A percentile compares a stretch with the other conserved stretches of the same genome.
Evolutionary conservation across 257 asterid species (phyloP).

Genomic region (Echites panduratus): DNA sequence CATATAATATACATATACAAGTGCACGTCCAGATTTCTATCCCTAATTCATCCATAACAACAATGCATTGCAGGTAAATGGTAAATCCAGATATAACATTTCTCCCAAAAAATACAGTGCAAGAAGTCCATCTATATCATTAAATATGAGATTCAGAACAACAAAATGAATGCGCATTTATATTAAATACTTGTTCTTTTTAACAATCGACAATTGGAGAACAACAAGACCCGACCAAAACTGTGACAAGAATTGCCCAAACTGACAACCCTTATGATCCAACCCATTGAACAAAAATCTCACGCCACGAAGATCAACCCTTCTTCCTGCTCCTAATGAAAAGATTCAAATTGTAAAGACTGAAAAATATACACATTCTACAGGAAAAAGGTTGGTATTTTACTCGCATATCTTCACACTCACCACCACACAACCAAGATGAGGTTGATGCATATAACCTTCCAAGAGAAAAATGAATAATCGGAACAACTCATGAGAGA

Average conservation of each 20-base stretch:
- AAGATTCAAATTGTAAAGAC: constrained; percentile 16
- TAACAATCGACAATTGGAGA: constrained; percentile 18
- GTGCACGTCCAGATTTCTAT: not conserved
- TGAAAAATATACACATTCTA: constrained; percentile 43
- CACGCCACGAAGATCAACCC: constrained; percentile 21
- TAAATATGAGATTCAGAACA: constrained; percentile 1
- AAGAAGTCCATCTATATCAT: not conserved
- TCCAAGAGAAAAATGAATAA: constrained; percentile 24
- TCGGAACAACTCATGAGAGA: constrained; percentile 22
- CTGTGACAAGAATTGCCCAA: constrained; percentile 42
- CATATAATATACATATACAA: too few species aligned
- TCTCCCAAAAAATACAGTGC: not conserved
- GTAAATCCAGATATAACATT: not conserved
- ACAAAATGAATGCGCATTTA: constrained; percentile 23
- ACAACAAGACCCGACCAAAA: constrained; percentile 41
- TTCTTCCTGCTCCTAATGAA: constrained; percentile 10
- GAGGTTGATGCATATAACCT: constrained; percentile 27
- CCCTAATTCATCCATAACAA: not conserved
- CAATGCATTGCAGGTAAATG: not conserved
- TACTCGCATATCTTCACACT: constrained; percentile 28
- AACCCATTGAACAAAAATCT: constrained; percentile 20
- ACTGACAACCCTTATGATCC: constrained; percentile 27
- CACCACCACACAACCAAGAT: constrained; percentile 29
- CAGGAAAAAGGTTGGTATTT: constrained; percentile 16
- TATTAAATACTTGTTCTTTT: constrained; percentile 18